phyloP scores from a whole-genome alignment of 2,329 filamentous ascomycete species.

The Cordyceps tenuipes region DNA sequence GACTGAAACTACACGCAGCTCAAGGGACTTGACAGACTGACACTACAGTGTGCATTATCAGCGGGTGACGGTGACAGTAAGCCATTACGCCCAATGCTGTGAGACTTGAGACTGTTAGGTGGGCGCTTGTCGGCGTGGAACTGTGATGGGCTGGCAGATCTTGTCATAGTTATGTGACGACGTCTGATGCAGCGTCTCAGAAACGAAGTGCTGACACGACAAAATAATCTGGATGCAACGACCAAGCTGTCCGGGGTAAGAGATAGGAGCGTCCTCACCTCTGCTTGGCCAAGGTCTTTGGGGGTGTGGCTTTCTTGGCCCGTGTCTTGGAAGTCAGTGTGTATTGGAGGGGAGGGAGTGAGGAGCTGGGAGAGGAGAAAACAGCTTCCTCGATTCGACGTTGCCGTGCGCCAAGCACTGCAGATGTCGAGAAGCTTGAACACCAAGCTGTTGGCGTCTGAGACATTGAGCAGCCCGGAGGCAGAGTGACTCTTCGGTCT shows the following conservation, averaged over 20 bases:
- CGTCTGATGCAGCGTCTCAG: slow-evolving; percentile 2
- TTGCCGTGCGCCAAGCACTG: not conserved
- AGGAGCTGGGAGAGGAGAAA: not conserved
- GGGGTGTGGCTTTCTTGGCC: not conserved
- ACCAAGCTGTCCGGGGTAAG: not conserved
- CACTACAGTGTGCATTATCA: slow-evolving; percentile 1
- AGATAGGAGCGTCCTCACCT: not conserved
- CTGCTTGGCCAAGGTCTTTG: not conserved
- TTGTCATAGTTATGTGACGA: not conserved
- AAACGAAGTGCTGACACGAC: slow-evolving; percentile 6
- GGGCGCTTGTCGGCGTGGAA: not conserved
- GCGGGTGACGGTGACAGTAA: not conserved
- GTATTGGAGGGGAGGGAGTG: not conserved
- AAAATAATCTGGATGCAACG: not conserved
- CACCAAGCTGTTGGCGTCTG: slow-evolving; percentile 1
- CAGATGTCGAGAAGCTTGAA: not conserved
- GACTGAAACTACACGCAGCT: slow-evolving; percentile 4
- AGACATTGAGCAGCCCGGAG: not conserved
- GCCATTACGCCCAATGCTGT: not conserved
- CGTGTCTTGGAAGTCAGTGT: not conserved
- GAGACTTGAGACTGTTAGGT: not conserved
- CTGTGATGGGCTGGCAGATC: slow-evolving; percentile 5
- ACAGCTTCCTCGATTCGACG: not conserved
- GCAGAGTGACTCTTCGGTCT: not conserved
- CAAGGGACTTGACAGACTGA: not conserved